These are phyloP conservation scores for Phytophthora kernoviae DNA, from an alignment of 352 stramenopile genomes.

Conservation along the genomic window DNA sequence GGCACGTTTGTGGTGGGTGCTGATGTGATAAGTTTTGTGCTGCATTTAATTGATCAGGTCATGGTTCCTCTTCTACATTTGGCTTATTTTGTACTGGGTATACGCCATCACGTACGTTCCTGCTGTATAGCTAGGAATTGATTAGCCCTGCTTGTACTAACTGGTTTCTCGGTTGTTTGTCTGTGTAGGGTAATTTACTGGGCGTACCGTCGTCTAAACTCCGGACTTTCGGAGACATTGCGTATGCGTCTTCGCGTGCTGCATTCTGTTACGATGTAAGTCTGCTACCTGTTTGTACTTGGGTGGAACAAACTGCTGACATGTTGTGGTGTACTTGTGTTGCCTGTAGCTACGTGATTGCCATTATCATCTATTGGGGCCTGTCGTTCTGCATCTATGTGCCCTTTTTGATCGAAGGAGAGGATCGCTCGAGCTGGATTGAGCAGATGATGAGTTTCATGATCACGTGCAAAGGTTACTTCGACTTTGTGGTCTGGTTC, in stretches of 20 bases:
- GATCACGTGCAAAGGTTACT: conserved; percentile 91
- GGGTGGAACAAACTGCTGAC: neutral
- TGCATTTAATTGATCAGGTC: conserved; percentile 40
- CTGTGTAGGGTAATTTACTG: conserved; percentile 74
- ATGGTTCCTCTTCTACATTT: conserved; percentile 88
- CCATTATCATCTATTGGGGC: conserved; percentile 92
- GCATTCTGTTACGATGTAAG: conserved; percentile 88
- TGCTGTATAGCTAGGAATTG: neutral
- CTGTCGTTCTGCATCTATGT: conserved; percentile 88
- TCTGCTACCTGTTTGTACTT: conserved; percentile 2
- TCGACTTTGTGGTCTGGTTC: conserved; percentile 90
- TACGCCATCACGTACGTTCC: conserved; percentile 75
- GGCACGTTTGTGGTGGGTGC: neutral
- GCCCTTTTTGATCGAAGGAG: conserved; percentile 74
- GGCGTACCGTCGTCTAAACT: conserved; percentile 81
- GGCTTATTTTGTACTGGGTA: conserved; percentile 87
- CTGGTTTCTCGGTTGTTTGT: conserved; percentile 3
- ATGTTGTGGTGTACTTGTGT: neutral
- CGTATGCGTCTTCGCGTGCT: conserved; percentile 86
- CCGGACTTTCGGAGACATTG: conserved; percentile 82
- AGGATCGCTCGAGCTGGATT: conserved; percentile 51
- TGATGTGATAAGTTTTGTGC: neutral
- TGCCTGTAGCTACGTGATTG: conserved; percentile 77
- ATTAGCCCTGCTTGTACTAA: conserved; percentile 4
- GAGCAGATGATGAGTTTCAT: conserved; percentile 90